Evolutionary conservation across 2,329 filamentous ascomycete genomes (phyloP), one percentile per base, ranked within the genome.

Genomic region (Botrytis pseudocinerea): DNA sequence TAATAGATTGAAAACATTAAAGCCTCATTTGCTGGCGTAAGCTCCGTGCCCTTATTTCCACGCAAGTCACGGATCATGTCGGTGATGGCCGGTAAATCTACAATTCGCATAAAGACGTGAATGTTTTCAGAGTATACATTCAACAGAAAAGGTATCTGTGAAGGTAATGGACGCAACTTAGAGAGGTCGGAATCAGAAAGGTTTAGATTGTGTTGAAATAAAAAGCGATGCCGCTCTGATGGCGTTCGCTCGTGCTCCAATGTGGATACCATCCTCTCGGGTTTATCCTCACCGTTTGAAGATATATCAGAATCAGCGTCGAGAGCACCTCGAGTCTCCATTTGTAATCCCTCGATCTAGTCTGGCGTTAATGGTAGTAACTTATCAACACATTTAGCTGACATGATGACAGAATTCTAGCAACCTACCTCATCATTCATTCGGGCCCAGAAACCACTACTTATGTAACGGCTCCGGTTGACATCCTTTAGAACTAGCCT

Each of bases 1-100:
- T 88, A 89, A 79, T 88, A 89, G 9, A 90, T 87, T 0, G 87
- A 82, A 76, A 89, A 88, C 78, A 89, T 80, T 61, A 90, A 77
- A 1, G 87, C 87, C 73, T 89, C 85, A 62, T 87, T 83, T 4
- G 83, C 80, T 1, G 84, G 83, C 0, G 82, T 81, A 0, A 86
- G 76, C 6, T 72, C 72, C 3, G 79, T 77, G 59, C 78, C 75
- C 40, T 82, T 78, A 46, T 74, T 78, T 72, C n/a, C 79, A 1
- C 82, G 83, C 28, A 80, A 75, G 40, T 82, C 80, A 4, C 82
- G 82, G 10, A 83, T 77, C 65, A 85, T 79, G 57, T 83, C 82
- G 2, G 73, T 79, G 1, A 86, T 76, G 2, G 82, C 84, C 0
- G 86, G 85, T 72, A 86, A 82, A 75, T 87, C 85, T 14, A 87